These are phyloP conservation scores for Candida khao-thaluensis DNA, from an alignment of 805 yeast genomes.

Conservation along the genomic window DNA sequence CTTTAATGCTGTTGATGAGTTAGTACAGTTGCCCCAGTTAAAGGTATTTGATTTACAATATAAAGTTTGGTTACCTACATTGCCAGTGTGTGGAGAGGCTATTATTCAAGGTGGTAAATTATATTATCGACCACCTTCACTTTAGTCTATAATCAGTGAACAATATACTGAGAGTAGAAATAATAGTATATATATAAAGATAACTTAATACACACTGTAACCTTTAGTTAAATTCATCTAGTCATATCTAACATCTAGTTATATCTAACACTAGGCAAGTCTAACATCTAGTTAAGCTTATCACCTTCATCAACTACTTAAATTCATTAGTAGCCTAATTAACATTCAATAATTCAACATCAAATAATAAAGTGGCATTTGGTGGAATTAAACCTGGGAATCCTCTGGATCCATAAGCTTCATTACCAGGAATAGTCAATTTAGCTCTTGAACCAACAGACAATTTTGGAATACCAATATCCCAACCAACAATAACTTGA, in stretches of 20 bases:
- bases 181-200: no score
- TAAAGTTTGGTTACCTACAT: constrained; percentile 56
- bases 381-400: constrained; percentile 97
- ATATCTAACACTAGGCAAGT: no score
- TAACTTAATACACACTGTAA: no score
- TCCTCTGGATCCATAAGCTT: constrained; percentile 93
- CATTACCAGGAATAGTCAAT: constrained; percentile 87
- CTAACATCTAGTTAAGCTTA: no score
- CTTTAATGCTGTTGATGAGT: constrained; percentile 8
- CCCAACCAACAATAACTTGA: constrained; percentile 97
- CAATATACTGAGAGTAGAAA: no score
- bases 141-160: no score
- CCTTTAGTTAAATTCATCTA: no score
- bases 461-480: constrained; percentile 87
- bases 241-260: no score
- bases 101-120: constrained; percentile 17
- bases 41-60: constrained; percentile 68
- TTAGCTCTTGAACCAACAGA: constrained; percentile 92
- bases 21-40: constrained; percentile 54
- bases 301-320: no score
- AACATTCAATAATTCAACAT: constrained; percentile 68
- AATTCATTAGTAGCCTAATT: constrained; percentile 32
- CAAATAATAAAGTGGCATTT: constrained; percentile 87
- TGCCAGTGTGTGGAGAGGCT: constrained; percentile 24
- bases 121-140: no score